Conservation (phyloP, 164 flowering plant genomes). For the Cinnamomum chago region DNA sequence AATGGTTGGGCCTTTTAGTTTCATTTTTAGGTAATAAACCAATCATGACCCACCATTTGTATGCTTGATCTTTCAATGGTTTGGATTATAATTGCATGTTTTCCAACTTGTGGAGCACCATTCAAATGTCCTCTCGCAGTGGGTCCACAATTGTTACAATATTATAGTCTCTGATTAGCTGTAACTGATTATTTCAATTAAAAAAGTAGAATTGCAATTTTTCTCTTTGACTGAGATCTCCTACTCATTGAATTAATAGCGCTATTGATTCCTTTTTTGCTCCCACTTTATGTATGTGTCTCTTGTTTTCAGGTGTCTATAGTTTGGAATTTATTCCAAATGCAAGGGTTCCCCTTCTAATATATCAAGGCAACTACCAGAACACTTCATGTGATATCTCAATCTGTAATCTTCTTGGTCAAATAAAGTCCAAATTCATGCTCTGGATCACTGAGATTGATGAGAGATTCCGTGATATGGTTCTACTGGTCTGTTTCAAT, state of each 20-base stretch:
- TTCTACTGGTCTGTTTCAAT: conserved; percentile 55
- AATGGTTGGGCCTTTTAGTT: not conserved
- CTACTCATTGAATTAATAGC: not conserved
- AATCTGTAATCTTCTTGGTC: conserved; percentile 64
- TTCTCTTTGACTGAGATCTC: not conserved
- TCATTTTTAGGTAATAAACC: not conserved
- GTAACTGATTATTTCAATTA: not conserved
- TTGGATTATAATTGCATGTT: no score
- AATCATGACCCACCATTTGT: not conserved
- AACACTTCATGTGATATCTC: conserved; percentile 86
- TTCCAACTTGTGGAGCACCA: no score
- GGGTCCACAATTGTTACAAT: no score
- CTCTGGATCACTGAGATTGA: conserved; percentile 76
- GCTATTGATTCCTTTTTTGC: not conserved
- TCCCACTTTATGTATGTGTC: not conserved
- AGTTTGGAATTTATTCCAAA: conserved; percentile 39
- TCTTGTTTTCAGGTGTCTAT: conserved; percentile 43
- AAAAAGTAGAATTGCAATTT: not conserved
- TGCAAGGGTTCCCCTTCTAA: conserved; percentile 88
- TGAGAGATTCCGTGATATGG: conserved; percentile 80
- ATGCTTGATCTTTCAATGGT: not conserved
- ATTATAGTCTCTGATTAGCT: no score
- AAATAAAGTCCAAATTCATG: conserved; percentile 70
- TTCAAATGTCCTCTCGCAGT: no score
- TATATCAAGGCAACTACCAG: conserved; percentile 38